Evolutionary conservation across 495 filamentous ascomycete genomes (phyloP).

Genomic region (Penicillium odoratum): DNA sequence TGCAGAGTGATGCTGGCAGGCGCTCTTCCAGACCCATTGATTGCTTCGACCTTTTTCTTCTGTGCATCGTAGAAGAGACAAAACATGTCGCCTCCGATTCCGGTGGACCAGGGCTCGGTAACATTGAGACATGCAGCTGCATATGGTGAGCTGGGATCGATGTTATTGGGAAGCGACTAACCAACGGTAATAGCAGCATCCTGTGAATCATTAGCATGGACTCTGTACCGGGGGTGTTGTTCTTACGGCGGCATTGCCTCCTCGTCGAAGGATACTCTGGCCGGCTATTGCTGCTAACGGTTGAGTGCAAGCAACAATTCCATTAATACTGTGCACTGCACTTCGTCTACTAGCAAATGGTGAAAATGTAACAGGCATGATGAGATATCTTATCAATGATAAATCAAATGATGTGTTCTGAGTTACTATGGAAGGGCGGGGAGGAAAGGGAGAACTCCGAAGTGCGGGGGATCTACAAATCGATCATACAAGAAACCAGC

Average conservation of each 20-base stretch:
- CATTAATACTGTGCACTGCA: not conserved
- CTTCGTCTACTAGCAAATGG: not conserved
- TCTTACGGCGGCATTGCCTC: slow-evolving; percentile 3
- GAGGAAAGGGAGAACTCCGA: not conserved
- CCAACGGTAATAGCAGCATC: not conserved
- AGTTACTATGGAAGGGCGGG: not conserved
- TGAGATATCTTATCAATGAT: not conserved
- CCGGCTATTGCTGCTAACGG: slow-evolving; percentile 1
- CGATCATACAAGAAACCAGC: not conserved
- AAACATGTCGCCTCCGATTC: slow-evolving; percentile 6
- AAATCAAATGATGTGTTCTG: not conserved
- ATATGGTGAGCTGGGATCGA: not conserved
- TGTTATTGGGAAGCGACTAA: not conserved
- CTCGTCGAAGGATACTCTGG: slow-evolving; percentile 2
- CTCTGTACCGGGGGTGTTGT: not conserved
- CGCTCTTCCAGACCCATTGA: slow-evolving; percentile 1
- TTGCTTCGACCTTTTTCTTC: not conserved
- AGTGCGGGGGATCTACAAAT: not conserved
- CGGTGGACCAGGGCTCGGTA: slow-evolving; percentile 3
- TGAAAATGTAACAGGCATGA: not conserved
- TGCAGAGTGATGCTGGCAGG: not conserved
- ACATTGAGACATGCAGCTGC: slow-evolving; percentile 5
- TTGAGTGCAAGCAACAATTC: slow-evolving; percentile 4
- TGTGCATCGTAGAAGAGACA: slow-evolving; percentile 1
- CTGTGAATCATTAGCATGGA: not conserved